These are phyloP conservation scores for Auricularia cornea DNA, from an alignment of 768 basidiomycete species.

Conservation along the genomic window DNA sequence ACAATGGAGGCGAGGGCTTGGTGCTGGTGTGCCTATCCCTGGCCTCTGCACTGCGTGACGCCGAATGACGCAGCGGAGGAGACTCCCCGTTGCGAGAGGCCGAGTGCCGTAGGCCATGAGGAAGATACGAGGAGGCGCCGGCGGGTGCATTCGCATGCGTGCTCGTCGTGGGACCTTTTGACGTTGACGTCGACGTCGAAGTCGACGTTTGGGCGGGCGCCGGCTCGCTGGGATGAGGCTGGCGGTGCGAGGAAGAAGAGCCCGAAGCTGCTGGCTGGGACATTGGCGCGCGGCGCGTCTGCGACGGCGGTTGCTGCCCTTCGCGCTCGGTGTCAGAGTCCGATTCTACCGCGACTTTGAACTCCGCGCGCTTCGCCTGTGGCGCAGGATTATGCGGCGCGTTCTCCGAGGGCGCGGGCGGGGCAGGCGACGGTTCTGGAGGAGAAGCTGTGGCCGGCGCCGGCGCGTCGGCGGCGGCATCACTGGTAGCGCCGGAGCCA, in stretches of 20 bases:
- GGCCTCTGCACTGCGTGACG: no score
- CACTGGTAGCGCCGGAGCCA: not conserved
- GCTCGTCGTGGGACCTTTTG: not conserved
- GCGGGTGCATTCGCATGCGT: not conserved
- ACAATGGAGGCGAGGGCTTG: not conserved
- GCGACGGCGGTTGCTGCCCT: not conserved
- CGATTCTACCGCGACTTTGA: not conserved
- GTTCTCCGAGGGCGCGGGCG: not conserved
- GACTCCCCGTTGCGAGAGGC: not conserved
- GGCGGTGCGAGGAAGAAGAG: not conserved
- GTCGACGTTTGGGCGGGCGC: not conserved
- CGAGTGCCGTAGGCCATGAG: not conserved
- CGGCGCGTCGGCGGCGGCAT: not conserved
- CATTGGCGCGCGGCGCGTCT: not conserved
- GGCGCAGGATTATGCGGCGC: not conserved
- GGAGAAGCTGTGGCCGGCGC: not conserved
- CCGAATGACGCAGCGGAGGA: not conserved
- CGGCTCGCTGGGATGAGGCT: not conserved
- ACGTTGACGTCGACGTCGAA: not conserved
- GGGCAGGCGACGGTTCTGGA: not conserved
- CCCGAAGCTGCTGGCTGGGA: not conserved
- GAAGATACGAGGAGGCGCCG: not conserved
- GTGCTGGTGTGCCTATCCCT: not conserved
- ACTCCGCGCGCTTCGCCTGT: not conserved
- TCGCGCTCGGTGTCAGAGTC: slow-evolving; percentile 1